A percentile compares a stretch with the other conserved stretches of the same genome.
Conservation (phyloP, 192 early-diverging fungal species). For the Coemansia sp. region DNA sequence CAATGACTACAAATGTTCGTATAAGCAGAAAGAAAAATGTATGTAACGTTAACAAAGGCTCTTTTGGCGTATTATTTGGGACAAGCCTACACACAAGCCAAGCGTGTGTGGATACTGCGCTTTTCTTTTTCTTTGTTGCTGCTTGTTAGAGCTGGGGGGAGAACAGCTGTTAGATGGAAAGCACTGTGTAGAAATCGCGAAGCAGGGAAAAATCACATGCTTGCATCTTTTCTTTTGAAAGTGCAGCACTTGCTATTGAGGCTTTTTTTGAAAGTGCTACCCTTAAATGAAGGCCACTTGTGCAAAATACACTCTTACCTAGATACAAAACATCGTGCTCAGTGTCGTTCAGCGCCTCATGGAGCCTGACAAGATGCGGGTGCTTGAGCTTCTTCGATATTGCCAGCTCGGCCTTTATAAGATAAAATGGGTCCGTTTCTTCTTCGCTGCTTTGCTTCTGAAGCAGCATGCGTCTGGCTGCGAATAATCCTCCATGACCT, state of each 20-base stretch:
- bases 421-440: slow-evolving; percentile 71
- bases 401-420: slow-evolving; percentile 87
- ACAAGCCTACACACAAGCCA: no score
- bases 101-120: no score
- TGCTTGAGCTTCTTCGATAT: slow-evolving; percentile 95
- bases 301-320: slow-evolving; percentile 22
- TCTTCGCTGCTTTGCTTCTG: slow-evolving; percentile 35
- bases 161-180: slow-evolving; percentile 12
- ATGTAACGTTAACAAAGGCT: no score
- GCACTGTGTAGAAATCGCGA: slow-evolving; percentile 15
- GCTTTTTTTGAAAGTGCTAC: no score
- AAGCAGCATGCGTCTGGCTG: slow-evolving; percentile 27
- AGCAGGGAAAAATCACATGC: not conserved
- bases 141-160: no score
- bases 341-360: slow-evolving; percentile 92
- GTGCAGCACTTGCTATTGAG: no score
- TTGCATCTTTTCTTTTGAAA: not conserved
- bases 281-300: no score
- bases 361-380: slow-evolving; percentile 79
- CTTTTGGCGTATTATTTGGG: no score
- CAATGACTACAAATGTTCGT: slow-evolving; percentile 69
- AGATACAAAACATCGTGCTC: slow-evolving; percentile 78
- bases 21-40: not conserved
- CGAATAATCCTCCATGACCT: slow-evolving; percentile 37
- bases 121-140: no score